Percentiles rank a stretch among this genome's conserved stretches.
Evolutionary conservation across 495 filamentous ascomycete species (phyloP).

Genomic region (Penicillium longicatenatum): DNA sequence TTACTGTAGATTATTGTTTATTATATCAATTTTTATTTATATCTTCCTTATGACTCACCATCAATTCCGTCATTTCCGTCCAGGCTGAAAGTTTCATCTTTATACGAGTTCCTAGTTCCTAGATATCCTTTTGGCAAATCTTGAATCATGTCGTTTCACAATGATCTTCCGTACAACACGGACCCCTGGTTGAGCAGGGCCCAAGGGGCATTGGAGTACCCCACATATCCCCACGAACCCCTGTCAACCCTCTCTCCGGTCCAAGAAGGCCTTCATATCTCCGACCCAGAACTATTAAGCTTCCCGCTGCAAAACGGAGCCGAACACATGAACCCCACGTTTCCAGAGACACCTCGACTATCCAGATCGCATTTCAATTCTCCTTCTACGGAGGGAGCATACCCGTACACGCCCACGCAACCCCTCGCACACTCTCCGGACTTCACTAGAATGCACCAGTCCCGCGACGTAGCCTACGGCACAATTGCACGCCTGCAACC

Average conservation of each 20-base stretch:
- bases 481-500: neutral
- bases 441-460: neutral
- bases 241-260: neutral
- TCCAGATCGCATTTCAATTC: neutral
- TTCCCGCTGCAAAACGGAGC: neutral
- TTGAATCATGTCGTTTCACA: neutral
- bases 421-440: constrained; percentile 1
- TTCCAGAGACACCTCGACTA: neutral
- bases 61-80: neutral
- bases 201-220: neutral
- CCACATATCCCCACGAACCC: neutral
- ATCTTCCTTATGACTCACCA: neutral
- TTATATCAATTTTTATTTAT: neutral
- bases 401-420: neutral
- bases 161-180: neutral
- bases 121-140: neutral
- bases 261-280: neutral
- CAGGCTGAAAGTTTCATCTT: neutral
- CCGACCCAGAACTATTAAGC: neutral
- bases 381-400: neutral
- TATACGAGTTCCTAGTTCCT: neutral
- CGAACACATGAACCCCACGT: neutral
- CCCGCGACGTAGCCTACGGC: neutral
- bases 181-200: neutral
- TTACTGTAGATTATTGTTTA: neutral